Base-by-base conservation (phyloP, 495 filamentous ascomycete species). In the Daldinia bambusicola region DNA sequence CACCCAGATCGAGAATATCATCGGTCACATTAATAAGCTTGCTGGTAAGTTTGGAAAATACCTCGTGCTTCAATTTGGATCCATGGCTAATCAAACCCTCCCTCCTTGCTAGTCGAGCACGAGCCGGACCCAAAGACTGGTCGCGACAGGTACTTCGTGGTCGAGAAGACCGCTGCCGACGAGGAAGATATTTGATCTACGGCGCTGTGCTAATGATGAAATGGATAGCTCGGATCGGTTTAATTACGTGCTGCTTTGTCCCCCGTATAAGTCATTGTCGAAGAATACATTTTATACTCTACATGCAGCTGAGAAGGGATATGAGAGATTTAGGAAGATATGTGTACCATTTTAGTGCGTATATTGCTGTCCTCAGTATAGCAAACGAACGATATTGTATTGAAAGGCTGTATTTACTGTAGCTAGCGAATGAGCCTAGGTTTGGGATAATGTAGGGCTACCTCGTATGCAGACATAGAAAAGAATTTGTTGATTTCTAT, bases 1-100 rank as follows among this genome's bases (percentile, higher is more conserved):
- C 77, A 91, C 89, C 71, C 83, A 90, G 74, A 90, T 93, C 80
- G 91, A 93, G 88, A 92, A 93, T 82, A 89, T 92, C 79, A 86
- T 93, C 77, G 86, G 84, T 55, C 89, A 91, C 78, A 83, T 93
- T 48, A 88, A 88, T 81, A 93, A 93, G 84, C 75, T 77, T 67
- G 75, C 75, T 43, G 32, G 75, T 75, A 75, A 67, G 73, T 71
- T 40, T 10, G 12, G 36, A 1, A n/a, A n/a, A n/a, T n/a, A n/a
- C n/a, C 13, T 0, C 20, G 8, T 59, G 36, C 38, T n/a, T 6
- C 4, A 38, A 37, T 52, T 12, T 18, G 9, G 2, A 13, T 57
- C 30, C 34, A 10, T 52, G 36, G 22, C 34, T 57, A 31, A 67
- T 36, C 26, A 8, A 65, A 16, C 1, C 4, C 91, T 66, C 26